These are phyloP conservation scores for Xenosphaeropsis pyriputrescens DNA, from an alignment of 2,329 filamentous ascomycete genomes.

Conservation along the genomic window DNA sequence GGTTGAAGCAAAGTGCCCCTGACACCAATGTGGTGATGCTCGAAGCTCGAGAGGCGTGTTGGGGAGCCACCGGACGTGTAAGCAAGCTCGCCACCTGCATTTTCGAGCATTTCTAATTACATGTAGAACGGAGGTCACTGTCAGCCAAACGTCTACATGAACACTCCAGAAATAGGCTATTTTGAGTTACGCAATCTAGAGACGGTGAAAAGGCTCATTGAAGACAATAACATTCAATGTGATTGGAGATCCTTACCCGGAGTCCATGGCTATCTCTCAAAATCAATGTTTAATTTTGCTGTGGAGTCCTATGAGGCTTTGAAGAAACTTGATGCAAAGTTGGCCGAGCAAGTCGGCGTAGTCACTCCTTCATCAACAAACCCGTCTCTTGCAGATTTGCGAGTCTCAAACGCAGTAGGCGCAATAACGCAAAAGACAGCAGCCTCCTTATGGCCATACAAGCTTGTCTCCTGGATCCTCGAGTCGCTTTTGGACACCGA, in stretches of 20 bases:
- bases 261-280: slow-evolving; percentile 47
- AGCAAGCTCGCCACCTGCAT: slow-evolving; percentile 19
- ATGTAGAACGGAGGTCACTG: slow-evolving; percentile 58
- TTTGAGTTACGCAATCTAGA: slow-evolving; percentile 62
- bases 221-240: slow-evolving; percentile 44
- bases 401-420: slow-evolving; percentile 41
- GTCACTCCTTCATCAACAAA: slow-evolving; percentile 14
- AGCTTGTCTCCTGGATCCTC: slow-evolving; percentile 60
- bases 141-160: slow-evolving; percentile 53
- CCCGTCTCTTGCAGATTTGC: slow-evolving; percentile 30
- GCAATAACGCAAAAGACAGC: slow-evolving; percentile 51
- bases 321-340: slow-evolving; percentile 33
- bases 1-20: slow-evolving; percentile 30
- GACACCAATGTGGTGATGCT: slow-evolving; percentile 46
- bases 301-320: slow-evolving; percentile 34
- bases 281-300: slow-evolving; percentile 36
- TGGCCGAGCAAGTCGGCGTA: slow-evolving; percentile 28
- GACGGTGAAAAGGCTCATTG: slow-evolving; percentile 42
- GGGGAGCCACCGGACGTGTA: slow-evolving; percentile 70
- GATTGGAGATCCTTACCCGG: slow-evolving; percentile 52
- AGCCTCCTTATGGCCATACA: slow-evolving; percentile 70
- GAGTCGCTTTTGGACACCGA: slow-evolving; percentile 22
- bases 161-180: slow-evolving; percentile 41
- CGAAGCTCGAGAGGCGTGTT: slow-evolving; percentile 68
- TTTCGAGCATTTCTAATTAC: not conserved